These are phyloP conservation scores for Taiozyma sp. DNA, from an alignment of 1,139 yeast species.

Conservation along the genomic window DNA sequence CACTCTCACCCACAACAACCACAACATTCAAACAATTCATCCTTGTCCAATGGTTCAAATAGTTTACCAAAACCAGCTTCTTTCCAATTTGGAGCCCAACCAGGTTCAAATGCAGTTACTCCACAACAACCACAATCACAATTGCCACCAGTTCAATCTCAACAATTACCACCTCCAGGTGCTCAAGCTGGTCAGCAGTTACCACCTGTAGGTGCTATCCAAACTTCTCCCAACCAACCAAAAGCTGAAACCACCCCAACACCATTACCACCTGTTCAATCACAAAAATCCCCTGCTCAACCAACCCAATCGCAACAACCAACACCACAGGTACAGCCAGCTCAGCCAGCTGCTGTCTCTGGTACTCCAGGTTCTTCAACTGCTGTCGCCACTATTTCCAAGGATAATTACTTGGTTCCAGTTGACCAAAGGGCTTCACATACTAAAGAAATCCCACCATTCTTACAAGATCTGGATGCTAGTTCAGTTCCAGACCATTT, in stretches of 20 bases:
- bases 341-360: constrained; percentile 14
- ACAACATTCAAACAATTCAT: constrained; percentile 2
- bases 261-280: constrained; percentile 21
- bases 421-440: constrained; percentile 45
- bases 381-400: constrained; percentile 22
- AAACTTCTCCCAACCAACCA: constrained; percentile 23
- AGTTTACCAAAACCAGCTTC: constrained; percentile 19
- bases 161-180: constrained; percentile 21
- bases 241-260: constrained; percentile 25
- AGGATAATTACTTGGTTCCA: constrained; percentile 30
- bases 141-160: constrained; percentile 23
- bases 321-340: constrained; percentile 6
- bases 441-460: constrained; percentile 74
- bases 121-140: constrained; percentile 26
- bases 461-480: constrained; percentile 77
- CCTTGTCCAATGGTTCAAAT: constrained; percentile 17
- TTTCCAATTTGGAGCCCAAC: constrained; percentile 7
- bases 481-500: constrained; percentile 70
- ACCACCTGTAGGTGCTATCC: constrained; percentile 22
- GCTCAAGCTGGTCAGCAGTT: constrained; percentile 20
- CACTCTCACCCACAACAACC: constrained; percentile 25
- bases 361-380: constrained; percentile 18
- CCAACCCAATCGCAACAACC: constrained; percentile 13
- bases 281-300: constrained; percentile 20
- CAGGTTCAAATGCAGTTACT: constrained; percentile 15